Evolutionary conservation across 164 flowering plant genomes (phyloP), one percentile per base, ranked within the genome.

Genomic region (Cinnamomum micranthum): DNA sequence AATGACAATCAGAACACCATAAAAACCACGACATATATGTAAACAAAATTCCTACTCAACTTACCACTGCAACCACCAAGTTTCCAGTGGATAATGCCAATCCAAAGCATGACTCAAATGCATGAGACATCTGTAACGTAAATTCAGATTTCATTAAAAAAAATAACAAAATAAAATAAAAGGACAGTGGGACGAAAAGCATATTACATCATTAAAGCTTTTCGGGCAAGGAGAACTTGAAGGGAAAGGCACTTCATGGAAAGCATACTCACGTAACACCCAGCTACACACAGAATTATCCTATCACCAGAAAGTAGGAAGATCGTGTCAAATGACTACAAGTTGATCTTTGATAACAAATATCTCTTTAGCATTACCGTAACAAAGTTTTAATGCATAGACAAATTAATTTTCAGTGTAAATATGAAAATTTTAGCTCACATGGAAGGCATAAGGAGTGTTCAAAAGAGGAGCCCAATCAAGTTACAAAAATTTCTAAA

Each of bases 31-130:
- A 41, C 47, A 41, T 6, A 41, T 41, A 41, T 41, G 6, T 17
- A 20, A 20, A 55, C 60, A 55, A 15, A 55, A 55, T 55, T 15
- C 60, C 60, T 17, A 55, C 20, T 55, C n/a, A 55, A 55, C 85
- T 77, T 90, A 95, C 99, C 92, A 86, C 82, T 68, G 95, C 95
- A 78, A 90, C 50, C 58, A 82, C 94, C 85, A 92, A 76, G 86
- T 92, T 92, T 84, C 97, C 96, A 62, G 97, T 91, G 71, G 98
- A 92, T 68, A 88, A 68, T 69, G 92, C 91, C 22, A 92, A 72
- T 68, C 99, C 99, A 79, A 82, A 87, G 84, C 92, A 93, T 35
- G 96, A 90, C 75, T 85, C 83, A 69, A 79, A 93, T 51, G 59
- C 86, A 80, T 80, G 77, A 63, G 93, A 91, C 81, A 88, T 81